Conservation (phyloP, 805 yeast species). For the Sporopachydermia quercuum region DNA sequence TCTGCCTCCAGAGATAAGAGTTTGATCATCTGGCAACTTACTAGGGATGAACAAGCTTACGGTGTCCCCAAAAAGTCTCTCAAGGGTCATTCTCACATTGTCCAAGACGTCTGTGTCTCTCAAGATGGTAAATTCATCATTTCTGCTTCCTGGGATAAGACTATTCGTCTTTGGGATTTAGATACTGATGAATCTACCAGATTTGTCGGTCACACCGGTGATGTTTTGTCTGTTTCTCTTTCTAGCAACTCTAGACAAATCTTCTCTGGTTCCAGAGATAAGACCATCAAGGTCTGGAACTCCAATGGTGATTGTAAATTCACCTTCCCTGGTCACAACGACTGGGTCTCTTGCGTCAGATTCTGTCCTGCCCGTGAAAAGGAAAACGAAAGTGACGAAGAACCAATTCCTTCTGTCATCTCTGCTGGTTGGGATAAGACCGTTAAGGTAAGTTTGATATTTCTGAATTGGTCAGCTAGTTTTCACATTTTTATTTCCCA, state of each 20-base stretch:
- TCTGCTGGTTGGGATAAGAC: slow-evolving; percentile 99
- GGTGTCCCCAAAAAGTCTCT: slow-evolving; percentile 97
- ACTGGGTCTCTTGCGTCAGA: slow-evolving; percentile 98
- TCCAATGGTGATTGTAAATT: slow-evolving; percentile 93
- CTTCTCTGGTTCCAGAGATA: slow-evolving; percentile 98
- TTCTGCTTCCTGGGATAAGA: slow-evolving; percentile 99
- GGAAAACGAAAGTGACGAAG: slow-evolving; percentile 27
- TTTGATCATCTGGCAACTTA: slow-evolving; percentile 94
- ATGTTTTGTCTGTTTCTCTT: slow-evolving; percentile 93
- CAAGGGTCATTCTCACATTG: slow-evolving; percentile 98
- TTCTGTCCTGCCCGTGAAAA: slow-evolving; percentile 56
- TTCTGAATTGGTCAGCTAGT: slow-evolving; percentile 7
- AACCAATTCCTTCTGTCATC: slow-evolving; percentile 58
- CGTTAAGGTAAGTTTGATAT: slow-evolving; percentile 78
- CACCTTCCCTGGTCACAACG: slow-evolving; percentile 86
- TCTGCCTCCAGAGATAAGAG: slow-evolving; percentile 99
- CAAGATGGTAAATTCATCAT: slow-evolving; percentile 96
- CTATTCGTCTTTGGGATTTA: slow-evolving; percentile 97
- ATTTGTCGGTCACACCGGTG: slow-evolving; percentile 96
- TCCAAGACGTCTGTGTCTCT: slow-evolving; percentile 93
- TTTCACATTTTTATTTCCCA: slow-evolving; percentile 2
- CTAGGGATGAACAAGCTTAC: slow-evolving; percentile 90
- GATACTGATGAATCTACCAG: slow-evolving; percentile 89
- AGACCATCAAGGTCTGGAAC: slow-evolving; percentile 99
- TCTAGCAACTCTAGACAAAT: slow-evolving; percentile 94